Conservation (phyloP, 164 flowering plant genomes). For the Magnolia officinalis region DNA sequence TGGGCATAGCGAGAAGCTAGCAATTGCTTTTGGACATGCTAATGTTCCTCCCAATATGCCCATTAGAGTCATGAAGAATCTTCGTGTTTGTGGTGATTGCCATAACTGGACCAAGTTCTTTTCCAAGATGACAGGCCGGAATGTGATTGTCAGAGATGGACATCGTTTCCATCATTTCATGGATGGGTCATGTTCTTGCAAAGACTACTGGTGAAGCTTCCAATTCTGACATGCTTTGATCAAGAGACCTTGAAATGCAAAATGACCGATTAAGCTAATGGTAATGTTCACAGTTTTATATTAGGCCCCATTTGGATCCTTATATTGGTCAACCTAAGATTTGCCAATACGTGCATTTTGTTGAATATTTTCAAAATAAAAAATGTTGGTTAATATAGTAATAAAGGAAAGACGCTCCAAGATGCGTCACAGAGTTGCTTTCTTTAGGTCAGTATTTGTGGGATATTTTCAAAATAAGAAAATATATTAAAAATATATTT, state of each 20-base stretch:
- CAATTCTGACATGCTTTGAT: neutral
- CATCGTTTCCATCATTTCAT: constrained; percentile 28
- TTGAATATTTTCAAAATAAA: too few species aligned
- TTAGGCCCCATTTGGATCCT: too few species aligned
- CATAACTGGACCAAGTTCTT: constrained; percentile 27
- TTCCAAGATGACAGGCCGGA: constrained; percentile 22
- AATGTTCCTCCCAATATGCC: constrained; percentile 18
- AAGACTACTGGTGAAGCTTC: constrained; percentile 23
- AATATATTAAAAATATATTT: too few species aligned
- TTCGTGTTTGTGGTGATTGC: constrained; percentile 32
- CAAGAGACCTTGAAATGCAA: neutral
- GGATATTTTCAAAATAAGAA: too few species aligned
- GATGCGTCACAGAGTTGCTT: too few species aligned
- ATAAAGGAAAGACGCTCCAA: too few species aligned
- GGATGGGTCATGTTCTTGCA: constrained; percentile 24
- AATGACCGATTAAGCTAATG: neutral
- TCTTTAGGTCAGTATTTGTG: too few species aligned
- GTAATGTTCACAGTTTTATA: neutral
- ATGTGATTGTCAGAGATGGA: constrained; percentile 30
- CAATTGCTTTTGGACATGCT: constrained; percentile 30
- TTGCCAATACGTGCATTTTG: too few species aligned
- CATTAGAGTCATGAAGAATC: constrained; percentile 32
- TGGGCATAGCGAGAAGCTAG: constrained; percentile 39
- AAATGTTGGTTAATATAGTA: too few species aligned
- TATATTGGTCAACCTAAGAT: too few species aligned